phyloP scores from a whole-genome alignment of 1,139 yeast species.

The Nadsonia starkeyi-henricii region DNA sequence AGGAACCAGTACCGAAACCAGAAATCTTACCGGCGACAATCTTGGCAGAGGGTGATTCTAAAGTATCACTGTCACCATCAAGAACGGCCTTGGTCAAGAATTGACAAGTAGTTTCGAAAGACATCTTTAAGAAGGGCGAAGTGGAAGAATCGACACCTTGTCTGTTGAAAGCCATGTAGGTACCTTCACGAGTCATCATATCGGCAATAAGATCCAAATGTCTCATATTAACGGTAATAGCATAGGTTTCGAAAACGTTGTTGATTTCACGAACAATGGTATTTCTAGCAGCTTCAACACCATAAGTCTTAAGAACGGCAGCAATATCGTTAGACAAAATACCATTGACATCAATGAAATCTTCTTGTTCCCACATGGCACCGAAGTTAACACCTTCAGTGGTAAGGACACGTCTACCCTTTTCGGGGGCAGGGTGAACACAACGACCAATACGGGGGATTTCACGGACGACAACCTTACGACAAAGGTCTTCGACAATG shows the following conservation, averaged over 20 bases:
- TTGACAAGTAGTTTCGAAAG: constrained; percentile 96
- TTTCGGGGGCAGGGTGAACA: constrained; percentile 62
- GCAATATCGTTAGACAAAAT: constrained; percentile 87
- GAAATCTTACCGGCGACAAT: constrained; percentile 86
- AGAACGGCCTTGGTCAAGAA: constrained; percentile 93
- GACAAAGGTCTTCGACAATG: constrained; percentile 84
- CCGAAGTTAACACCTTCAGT: constrained; percentile 97
- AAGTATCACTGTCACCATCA: constrained; percentile 77
- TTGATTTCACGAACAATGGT: constrained; percentile 94
- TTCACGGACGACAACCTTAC: constrained; percentile 84
- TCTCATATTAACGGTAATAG: constrained; percentile 83
- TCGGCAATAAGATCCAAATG: constrained; percentile 96
- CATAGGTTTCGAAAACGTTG: constrained; percentile 92
- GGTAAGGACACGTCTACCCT: constrained; percentile 47
- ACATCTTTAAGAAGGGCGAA: constrained; percentile 96
- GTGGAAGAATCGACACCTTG: constrained; percentile 95
- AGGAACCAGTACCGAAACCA: constrained; percentile 91
- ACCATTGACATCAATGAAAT: constrained; percentile 75
- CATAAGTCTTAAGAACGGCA: constrained; percentile 81
- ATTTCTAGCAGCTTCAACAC: constrained; percentile 97
- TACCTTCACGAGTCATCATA: constrained; percentile 98
- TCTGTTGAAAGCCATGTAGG: constrained; percentile 91
- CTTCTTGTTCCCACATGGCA: constrained; percentile 97
- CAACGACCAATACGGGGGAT: constrained; percentile 87
- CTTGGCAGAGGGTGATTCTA: constrained; percentile 91